phyloP scores from a whole-genome alignment of 805 yeast species.

The Yamadazyma scolyti region DNA sequence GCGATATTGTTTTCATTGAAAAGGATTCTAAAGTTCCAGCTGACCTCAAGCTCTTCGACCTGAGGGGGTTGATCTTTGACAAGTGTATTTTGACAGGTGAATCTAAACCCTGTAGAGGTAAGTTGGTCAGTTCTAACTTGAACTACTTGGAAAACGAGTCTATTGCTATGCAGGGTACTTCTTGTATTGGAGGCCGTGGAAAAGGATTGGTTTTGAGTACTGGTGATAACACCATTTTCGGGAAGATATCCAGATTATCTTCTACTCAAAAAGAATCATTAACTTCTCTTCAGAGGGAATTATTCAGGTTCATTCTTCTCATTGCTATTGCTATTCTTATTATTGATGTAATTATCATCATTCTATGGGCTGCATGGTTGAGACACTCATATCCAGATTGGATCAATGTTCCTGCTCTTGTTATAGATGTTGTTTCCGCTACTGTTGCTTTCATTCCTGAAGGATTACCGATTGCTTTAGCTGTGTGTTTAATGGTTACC shows the following conservation, averaged over 20 bases:
- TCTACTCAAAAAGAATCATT: conserved; percentile 34
- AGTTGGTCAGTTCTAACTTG: conserved; percentile 19
- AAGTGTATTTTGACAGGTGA: conserved; percentile 49
- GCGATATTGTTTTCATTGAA: conserved; percentile 37
- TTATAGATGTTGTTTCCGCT: conserved; percentile 42
- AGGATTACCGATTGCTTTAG: conserved; percentile 50
- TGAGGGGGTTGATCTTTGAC: conserved; percentile 41
- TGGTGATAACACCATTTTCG: conserved; percentile 45
- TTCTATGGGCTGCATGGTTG: conserved; percentile 45
- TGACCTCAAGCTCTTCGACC: conserved; percentile 40
- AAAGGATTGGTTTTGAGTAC: conserved; percentile 41
- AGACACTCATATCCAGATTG: conserved; percentile 34
- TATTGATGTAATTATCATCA: conserved; percentile 25
- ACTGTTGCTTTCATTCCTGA: conserved; percentile 51
- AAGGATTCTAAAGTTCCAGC: conserved; percentile 45
- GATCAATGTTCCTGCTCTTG: conserved; percentile 38
- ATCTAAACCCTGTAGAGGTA: conserved; percentile 36
- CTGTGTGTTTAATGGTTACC: conserved; percentile 46
- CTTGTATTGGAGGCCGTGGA: conserved; percentile 41
- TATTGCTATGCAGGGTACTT: conserved; percentile 47
- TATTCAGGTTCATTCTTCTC: conserved; percentile 31
- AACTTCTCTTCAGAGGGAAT: conserved; percentile 41
- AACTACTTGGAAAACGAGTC: conserved; percentile 41
- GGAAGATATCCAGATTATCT: conserved; percentile 42
- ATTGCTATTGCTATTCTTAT: conserved; percentile 19